Evolutionary conservation across 2,329 filamentous ascomycete genomes (phyloP).

Genomic region (Bipolaris zeicola): DNA sequence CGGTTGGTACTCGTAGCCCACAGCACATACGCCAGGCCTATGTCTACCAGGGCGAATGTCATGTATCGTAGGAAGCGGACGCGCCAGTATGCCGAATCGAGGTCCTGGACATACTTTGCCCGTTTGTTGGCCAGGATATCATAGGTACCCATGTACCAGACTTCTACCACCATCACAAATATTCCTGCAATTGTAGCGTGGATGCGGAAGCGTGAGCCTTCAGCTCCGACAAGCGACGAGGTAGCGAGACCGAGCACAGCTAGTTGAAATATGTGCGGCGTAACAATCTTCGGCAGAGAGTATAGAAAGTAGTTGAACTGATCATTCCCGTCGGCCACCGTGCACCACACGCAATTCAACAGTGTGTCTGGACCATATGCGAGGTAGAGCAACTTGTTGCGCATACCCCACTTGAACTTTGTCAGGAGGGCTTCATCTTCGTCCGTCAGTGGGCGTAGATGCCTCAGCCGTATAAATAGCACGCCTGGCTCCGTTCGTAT

Average conservation of each 20-base stretch:
- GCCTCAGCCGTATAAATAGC: constrained; percentile 75
- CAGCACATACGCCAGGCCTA: constrained; percentile 65
- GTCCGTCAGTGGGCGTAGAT: constrained; percentile 63
- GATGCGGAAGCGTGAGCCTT: constrained; percentile 71
- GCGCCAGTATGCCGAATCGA: constrained; percentile 75
- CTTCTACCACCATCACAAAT: constrained; percentile 65
- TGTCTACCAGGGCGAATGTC: constrained; percentile 69
- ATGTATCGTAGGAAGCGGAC: constrained; percentile 67
- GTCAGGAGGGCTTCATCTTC: constrained; percentile 68
- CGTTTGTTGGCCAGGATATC: constrained; percentile 68
- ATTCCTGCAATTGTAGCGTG: constrained; percentile 69
- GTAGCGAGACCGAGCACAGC: constrained; percentile 74
- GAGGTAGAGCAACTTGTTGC: constrained; percentile 80
- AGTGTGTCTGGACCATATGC: constrained; percentile 79
- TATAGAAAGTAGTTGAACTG: constrained; percentile 78
- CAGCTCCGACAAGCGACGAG: constrained; percentile 67
- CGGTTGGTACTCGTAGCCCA: constrained; percentile 82
- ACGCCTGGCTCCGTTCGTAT: constrained; percentile 85
- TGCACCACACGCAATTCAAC: constrained; percentile 81
- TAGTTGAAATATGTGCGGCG: constrained; percentile 82
- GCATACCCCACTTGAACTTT: constrained; percentile 64
- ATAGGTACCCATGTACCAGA: constrained; percentile 69
- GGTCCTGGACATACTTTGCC: constrained; percentile 63
- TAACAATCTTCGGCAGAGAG: constrained; percentile 72
- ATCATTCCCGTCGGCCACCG: constrained; percentile 62